Percentiles rank a stretch among this genome's conserved stretches.
Evolutionary conservation across 2,329 filamentous ascomycete genomes (phyloP).

Genomic region (Talaromyces sp.): DNA sequence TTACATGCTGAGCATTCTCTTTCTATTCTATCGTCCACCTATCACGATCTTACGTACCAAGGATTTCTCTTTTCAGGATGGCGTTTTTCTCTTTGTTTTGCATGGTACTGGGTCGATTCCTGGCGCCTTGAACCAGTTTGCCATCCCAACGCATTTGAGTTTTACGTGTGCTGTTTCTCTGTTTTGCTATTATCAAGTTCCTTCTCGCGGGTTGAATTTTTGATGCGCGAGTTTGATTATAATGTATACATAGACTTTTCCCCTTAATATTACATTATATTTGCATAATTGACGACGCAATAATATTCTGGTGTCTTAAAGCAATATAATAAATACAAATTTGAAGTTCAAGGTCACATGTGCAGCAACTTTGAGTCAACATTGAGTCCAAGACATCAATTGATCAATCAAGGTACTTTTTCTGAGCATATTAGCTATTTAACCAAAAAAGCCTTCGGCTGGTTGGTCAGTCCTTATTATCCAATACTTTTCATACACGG

Average conservation of each 20-base stretch:
- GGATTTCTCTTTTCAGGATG: not conserved
- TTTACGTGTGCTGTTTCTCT: not conserved
- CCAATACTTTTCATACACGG: too few relatives aligned
- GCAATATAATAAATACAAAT: too few relatives aligned
- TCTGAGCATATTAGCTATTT: too few relatives aligned
- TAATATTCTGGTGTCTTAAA: not conserved
- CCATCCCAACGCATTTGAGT: not conserved
- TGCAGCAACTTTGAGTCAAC: too few relatives aligned
- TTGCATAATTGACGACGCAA: not conserved
- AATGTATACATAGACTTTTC: not conserved
- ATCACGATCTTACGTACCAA: not conserved
- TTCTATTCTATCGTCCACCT: not conserved
- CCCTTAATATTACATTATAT: not conserved
- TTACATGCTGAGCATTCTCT: constrained; percentile 40
- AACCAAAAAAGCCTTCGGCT: too few relatives aligned
- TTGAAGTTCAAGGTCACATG: too few relatives aligned
- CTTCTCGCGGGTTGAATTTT: not conserved
- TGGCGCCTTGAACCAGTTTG: not conserved
- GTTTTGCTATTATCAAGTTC: not conserved
- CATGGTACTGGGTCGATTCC: not conserved
- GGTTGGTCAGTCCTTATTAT: too few relatives aligned
- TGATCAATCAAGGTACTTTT: too few relatives aligned
- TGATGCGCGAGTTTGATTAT: not conserved
- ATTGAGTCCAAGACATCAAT: too few relatives aligned
- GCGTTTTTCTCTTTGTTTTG: not conserved